These are phyloP conservation scores for Trichoderma koningiopsis DNA, from an alignment of 2,329 filamentous ascomycete genomes.

Conservation along the genomic window DNA sequence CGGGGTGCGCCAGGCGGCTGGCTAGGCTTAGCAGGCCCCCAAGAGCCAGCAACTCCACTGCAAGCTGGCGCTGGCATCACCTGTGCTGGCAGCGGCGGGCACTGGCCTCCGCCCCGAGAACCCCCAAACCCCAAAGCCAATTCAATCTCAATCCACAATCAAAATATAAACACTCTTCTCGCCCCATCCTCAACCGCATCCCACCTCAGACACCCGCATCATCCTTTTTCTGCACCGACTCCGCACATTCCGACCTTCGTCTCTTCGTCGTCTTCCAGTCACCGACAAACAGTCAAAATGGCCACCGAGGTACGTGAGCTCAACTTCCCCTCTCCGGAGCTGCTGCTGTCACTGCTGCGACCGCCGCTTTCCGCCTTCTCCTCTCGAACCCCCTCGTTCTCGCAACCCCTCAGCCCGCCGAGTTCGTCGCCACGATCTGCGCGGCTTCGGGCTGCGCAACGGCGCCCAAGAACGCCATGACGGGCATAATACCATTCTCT, in stretches of 20 bases:
- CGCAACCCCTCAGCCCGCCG: constrained; percentile 35
- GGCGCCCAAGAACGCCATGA: not conserved
- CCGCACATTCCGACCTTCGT: constrained; percentile 25
- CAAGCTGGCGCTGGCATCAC: constrained; percentile 20
- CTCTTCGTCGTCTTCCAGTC: constrained; percentile 14
- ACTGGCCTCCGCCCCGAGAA: constrained; percentile 26
- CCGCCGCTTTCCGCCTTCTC: constrained; percentile 31
- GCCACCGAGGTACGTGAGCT: constrained; percentile 40
- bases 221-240: constrained; percentile 28
- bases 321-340: not conserved
- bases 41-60: constrained; percentile 23
- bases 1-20: constrained; percentile 23
- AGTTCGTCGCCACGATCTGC: constrained; percentile 22
- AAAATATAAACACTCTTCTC: constrained; percentile 39
- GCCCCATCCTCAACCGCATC: constrained; percentile 32
- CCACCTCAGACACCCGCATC: constrained; percentile 32
- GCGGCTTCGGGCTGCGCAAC: constrained; percentile 17
- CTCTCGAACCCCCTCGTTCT: constrained; percentile 30
- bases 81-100: constrained; percentile 16
- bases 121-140: constrained; percentile 28
- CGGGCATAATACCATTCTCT: not conserved
- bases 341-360: constrained; percentile 26
- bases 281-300: constrained; percentile 33
- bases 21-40: constrained; percentile 16
- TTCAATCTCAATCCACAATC: constrained; percentile 35